phyloP scores from a whole-genome alignment of 176 grass and related monocot genomes.

The Oropetium thomaeum region DNA sequence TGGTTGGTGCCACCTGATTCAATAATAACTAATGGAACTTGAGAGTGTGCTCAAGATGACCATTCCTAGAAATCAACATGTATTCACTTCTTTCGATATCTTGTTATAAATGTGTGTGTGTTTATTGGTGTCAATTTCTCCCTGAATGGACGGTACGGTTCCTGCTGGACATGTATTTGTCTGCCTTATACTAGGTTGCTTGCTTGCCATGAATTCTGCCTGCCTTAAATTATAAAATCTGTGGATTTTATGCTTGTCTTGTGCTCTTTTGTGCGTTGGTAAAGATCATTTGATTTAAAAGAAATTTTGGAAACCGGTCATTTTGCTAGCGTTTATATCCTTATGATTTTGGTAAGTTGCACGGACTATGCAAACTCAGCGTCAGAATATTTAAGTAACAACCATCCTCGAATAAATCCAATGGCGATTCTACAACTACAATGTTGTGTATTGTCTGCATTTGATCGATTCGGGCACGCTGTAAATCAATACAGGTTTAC shows the following conservation, averaged over 20 bases:
- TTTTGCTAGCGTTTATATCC: background rate
- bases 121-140: background rate
- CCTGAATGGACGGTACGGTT: background rate
- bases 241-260: background rate
- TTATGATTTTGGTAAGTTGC: background rate
- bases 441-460: too few species aligned
- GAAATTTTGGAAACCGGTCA: background rate
- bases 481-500: too few species aligned
- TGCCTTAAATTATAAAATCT: too few species aligned
- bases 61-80: background rate
- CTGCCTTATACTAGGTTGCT: too few species aligned
- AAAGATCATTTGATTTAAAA: background rate
- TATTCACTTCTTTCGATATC: background rate
- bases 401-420: too few species aligned
- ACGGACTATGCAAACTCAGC: background rate
- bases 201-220: background rate
- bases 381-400: too few species aligned
- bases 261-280: background rate
- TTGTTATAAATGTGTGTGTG: background rate
- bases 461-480: too few species aligned
- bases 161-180: background rate
- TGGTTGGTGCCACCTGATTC: background rate
- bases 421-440: too few species aligned
- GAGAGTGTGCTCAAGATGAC: constrained; percentile 2
- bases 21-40: constrained; percentile 33